Conservation (phyloP, 495 filamentous ascomycete genomes). For the Melanomma pulvis-pyrius region DNA sequence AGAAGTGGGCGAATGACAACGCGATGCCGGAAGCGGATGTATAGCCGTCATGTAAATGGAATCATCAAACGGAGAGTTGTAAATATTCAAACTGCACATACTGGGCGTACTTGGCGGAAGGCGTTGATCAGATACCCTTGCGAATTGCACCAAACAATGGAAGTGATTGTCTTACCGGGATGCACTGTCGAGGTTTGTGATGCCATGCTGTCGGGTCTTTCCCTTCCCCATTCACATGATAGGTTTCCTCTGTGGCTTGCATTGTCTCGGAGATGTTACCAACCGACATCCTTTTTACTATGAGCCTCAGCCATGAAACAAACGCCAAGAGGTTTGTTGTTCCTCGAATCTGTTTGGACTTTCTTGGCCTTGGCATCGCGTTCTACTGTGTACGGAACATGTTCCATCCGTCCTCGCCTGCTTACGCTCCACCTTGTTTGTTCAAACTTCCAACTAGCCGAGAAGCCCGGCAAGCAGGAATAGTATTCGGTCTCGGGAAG, state of each 20-base stretch:
- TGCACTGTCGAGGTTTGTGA: neutral
- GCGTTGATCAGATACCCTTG: neutral
- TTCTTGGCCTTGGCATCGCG: neutral
- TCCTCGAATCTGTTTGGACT: neutral
- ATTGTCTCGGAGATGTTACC: too few relatives aligned
- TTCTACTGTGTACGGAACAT: neutral
- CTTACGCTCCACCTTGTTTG: neutral
- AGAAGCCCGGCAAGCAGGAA: too few relatives aligned
- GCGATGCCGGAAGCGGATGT: conserved; percentile 39
- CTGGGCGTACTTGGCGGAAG: neutral
- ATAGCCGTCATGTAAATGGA: neutral
- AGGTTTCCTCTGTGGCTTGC: too few relatives aligned
- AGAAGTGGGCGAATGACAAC: conserved; percentile 55
- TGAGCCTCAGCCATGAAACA: neutral
- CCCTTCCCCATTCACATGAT: neutral
- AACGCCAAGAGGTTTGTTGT: neutral
- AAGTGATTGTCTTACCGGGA: neutral
- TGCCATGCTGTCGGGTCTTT: neutral
- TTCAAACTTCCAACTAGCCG: neutral
- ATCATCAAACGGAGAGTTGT: neutral
- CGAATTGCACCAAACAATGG: neutral
- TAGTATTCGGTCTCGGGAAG: too few relatives aligned
- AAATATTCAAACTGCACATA: neutral
- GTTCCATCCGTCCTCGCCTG: neutral
- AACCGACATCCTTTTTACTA: neutral